Base-by-base conservation (phyloP, 768 basidiomycete species). In the Albatrellus ellisii region DNA sequence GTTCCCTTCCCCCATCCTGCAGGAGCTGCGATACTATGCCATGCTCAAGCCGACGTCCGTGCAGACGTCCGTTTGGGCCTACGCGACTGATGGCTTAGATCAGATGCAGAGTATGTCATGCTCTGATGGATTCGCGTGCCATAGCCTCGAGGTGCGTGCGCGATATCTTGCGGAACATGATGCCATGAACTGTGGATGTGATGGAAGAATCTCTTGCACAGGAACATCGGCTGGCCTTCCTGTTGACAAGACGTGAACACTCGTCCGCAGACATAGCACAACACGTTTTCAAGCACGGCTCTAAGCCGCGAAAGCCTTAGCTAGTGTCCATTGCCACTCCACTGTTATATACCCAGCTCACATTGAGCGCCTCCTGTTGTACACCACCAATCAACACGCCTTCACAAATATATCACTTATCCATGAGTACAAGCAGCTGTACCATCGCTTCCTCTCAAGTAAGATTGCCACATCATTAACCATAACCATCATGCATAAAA, bases 171-270 rank as follows among this genome's bases (percentile, higher is more conserved):
- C 22, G 17, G 12, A 21, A 3, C 12, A 31, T 31, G 29, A 17
- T n/a, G n/a, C 28, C 8, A 8, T 28, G 28, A 25, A 24, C n/a
- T n/a, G n/a, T n/a, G n/a, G n/a, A n/a, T n/a, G n/a, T n/a, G 41
- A 24, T 25, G 34, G 28, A 17, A 32, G 33, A 18, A 4, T 26
- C 17, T 22, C 32, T 8, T 26, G 17, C 31, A 15, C 46, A 75
- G 73, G 73, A 75, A 57, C 64, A 74, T 29, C 71, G 71, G 34
- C 48, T 74, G 35, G 70, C 71, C 0, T 67, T 48, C 42, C 45
- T 63, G 26, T 54, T 59, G n/a, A 57, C 60, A 29, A 60, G 66
- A 0, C 65, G 66, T 28, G 68, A 72, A 46, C 59, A 72, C 37
- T 64, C 61, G 3, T 74, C 73, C 2, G 51, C 56, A 5, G 64